A percentile compares a stretch with the other conserved stretches of the same genome.
These are phyloP conservation scores for Apiotrichum mycotoxinovorans DNA, from an alignment of 1,284 basidiomycete genomes.

Conservation along the genomic window DNA sequence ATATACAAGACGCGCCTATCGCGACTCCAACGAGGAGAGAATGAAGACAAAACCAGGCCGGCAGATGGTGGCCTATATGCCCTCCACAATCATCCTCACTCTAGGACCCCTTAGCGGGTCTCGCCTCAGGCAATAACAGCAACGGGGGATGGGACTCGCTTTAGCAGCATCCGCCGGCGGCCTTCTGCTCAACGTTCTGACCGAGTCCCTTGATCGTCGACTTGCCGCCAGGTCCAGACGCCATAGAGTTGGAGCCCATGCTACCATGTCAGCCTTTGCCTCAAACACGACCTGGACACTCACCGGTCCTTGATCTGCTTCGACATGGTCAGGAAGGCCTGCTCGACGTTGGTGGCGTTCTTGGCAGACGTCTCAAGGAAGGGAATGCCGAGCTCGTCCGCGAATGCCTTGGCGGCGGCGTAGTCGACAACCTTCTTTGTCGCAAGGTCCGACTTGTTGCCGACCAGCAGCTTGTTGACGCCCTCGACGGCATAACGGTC, in stretches of 20 bases:
- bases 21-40: slow-evolving; percentile 3
- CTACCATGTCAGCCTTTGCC: slow-evolving; percentile 37
- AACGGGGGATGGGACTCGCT: slow-evolving; percentile 15
- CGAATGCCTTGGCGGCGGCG: slow-evolving; percentile 95
- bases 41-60: slow-evolving; percentile 3
- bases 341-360: slow-evolving; percentile 97
- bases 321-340: slow-evolving; percentile 99
- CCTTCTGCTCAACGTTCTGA: slow-evolving; percentile 70
- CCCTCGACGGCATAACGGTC: slow-evolving; percentile 99
- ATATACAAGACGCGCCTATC: slow-evolving; percentile 23
- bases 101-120: slow-evolving; percentile 8
- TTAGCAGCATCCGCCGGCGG: slow-evolving; percentile 70
- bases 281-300: slow-evolving; percentile 13
- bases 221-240: slow-evolving; percentile 52
- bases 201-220: slow-evolving; percentile 59
- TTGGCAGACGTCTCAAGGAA: slow-evolving; percentile 99
- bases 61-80: not conserved
- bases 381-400: slow-evolving; percentile 88
- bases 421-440: slow-evolving; percentile 99
- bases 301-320: slow-evolving; percentile 93
- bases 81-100: slow-evolving; percentile 6
- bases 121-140: not conserved
- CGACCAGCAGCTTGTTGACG: slow-evolving; percentile 95
- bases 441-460: slow-evolving; percentile 96
- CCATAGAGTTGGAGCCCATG: slow-evolving; percentile 54